These are phyloP conservation scores for Vitellaria paradoxa DNA, from an alignment of 179 eudicot species.

Conservation along the genomic window DNA sequence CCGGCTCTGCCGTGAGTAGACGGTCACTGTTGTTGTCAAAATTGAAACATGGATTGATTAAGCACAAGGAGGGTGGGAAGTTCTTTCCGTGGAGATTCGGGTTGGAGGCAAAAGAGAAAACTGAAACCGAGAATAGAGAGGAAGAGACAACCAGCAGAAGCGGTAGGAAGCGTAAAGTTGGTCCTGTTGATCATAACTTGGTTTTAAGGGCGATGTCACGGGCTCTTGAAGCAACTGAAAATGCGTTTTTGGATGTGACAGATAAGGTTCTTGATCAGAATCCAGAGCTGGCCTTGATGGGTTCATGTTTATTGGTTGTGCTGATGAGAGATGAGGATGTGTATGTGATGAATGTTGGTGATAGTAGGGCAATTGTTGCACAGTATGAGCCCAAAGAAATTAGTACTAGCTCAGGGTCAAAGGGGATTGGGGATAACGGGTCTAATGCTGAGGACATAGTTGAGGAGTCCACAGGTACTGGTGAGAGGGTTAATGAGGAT, in stretches of 20 bases:
- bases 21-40: slow-evolving; percentile 71
- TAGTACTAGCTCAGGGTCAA: slow-evolving; percentile 25
- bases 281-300: slow-evolving; percentile 98
- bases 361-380: slow-evolving; percentile 97
- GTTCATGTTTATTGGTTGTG: slow-evolving; percentile 91
- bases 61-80: slow-evolving; percentile 54
- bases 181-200: slow-evolving; percentile 71
- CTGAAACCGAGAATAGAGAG: slow-evolving; percentile 35
- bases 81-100: slow-evolving; percentile 79
- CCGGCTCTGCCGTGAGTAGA: slow-evolving; percentile 54
- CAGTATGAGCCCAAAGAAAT: slow-evolving; percentile 49
- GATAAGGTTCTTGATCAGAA: slow-evolving; percentile 87
- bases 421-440: slow-evolving; percentile 34
- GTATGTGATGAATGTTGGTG: slow-evolving; percentile 97
- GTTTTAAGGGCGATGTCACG: slow-evolving; percentile 78
- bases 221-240: slow-evolving; percentile 80
- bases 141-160: slow-evolving; percentile 42
- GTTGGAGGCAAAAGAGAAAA: slow-evolving; percentile 51
- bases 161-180: slow-evolving; percentile 53
- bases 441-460: slow-evolving; percentile 54
- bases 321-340: slow-evolving; percentile 97
- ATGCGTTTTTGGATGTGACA: slow-evolving; percentile 79
- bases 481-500: slow-evolving; percentile 33
- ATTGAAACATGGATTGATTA: slow-evolving; percentile 71
- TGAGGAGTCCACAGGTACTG: slow-evolving; percentile 50